Conservation (phyloP, 768 basidiomycete genomes). For the Leccinum ochraceum region DNA sequence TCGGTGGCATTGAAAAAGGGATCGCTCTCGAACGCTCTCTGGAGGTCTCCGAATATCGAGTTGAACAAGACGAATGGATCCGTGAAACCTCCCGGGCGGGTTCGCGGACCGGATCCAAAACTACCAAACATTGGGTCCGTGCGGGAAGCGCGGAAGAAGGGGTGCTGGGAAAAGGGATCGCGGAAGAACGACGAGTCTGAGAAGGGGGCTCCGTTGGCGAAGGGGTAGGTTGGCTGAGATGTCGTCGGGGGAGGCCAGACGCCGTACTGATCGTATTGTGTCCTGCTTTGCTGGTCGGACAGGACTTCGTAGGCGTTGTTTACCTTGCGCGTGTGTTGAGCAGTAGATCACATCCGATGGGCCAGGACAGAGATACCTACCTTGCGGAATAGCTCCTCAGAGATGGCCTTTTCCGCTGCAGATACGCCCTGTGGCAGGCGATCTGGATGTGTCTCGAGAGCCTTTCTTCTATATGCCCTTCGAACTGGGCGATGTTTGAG, state of each 20-base stretch:
- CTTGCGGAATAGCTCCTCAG: slow-evolving; percentile 59
- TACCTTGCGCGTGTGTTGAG: slow-evolving; percentile 42
- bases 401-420: slow-evolving; percentile 52
- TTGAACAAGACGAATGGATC: slow-evolving; percentile 79
- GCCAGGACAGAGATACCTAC: slow-evolving; percentile 22
- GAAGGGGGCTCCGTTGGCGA: slow-evolving; percentile 21
- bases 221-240: slow-evolving; percentile 14
- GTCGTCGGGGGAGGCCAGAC: slow-evolving; percentile 68
- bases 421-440: slow-evolving; percentile 59
- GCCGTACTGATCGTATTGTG: slow-evolving; percentile 68
- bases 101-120: slow-evolving; percentile 21
- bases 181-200: slow-evolving; percentile 22
- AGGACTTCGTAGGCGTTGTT: slow-evolving; percentile 81
- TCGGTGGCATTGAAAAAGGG: slow-evolving; percentile 34
- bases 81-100: slow-evolving; percentile 46
- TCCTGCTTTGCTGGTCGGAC: slow-evolving; percentile 58
- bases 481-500: slow-evolving; percentile 49
- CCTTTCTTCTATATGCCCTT: slow-evolving; percentile 75
- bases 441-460: slow-evolving; percentile 77
- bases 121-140: slow-evolving; percentile 29
- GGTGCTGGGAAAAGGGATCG: slow-evolving; percentile 13
- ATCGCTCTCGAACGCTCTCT: slow-evolving; percentile 34
- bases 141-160: slow-evolving; percentile 25
- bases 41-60: slow-evolving; percentile 60
- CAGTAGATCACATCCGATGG: neutral